Evolutionary conservation across 129 eudicot species (phyloP), one percentile per base, ranked within the genome.

Genomic region (Heracleum sosnowskyi): DNA sequence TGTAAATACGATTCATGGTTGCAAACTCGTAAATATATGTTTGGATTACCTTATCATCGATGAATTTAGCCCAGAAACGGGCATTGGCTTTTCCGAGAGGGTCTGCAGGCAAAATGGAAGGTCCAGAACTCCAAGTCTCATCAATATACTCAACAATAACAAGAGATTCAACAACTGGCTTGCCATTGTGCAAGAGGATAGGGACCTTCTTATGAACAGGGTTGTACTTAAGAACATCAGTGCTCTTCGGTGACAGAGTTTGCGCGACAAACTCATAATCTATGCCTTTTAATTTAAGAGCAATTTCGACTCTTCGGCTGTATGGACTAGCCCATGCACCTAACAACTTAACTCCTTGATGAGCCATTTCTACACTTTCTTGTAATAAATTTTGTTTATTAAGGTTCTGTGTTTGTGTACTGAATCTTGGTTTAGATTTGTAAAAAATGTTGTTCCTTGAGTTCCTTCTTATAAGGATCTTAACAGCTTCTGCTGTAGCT

Each of bases 1-100:
- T 46, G 15, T 3, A 15, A 47, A 16, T 47, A 16, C 22, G 55
- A 47, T 16, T 16, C 5, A 47, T 47, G 20, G 22, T 47, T 17
- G 55, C 55, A 47, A 17, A 47, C 22, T 44, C 11, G 47, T 44
- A 7, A 3, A 42, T 2, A 42, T 10, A 0, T 45, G 20, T 46
- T 9, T 4, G 2, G 17, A 69, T 7, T 40, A 72, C 76, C 76
- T 72, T 72, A 60, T 87, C 87, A 10, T 85, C 42, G 57, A 87
- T 85, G 57, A 71, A 80, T 39, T 77, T 81, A 85, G 76, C 76
- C 76, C 88, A 87, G 49, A 87, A 87, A 47, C 91, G 86, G 3
- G 87, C 88, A 75, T 44, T 51, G 46, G 91, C 83, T 75, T 78
- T 80, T 7, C 57, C 88, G 72, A 82, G 79, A 47, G 91, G 87